These are phyloP conservation scores for Toxicodendron radicans DNA, from an alignment of 345 rosid species.

Conservation along the genomic window DNA sequence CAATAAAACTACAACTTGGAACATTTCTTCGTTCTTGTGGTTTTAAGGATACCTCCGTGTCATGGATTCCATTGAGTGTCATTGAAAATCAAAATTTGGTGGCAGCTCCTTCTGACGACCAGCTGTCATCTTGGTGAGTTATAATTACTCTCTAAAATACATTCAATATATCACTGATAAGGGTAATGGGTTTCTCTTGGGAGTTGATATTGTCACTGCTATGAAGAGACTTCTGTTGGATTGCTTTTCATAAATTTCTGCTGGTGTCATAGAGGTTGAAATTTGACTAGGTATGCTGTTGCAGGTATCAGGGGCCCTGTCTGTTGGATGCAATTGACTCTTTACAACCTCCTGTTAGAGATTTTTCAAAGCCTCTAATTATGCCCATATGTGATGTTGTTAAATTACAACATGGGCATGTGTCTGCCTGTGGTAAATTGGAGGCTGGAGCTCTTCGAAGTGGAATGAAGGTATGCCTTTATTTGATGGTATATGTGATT, in stretches of 20 bases:
- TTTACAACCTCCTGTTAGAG: conserved; percentile 73
- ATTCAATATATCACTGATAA: background rate
- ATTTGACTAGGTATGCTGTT: conserved; percentile 21
- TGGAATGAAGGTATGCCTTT: conserved; percentile 71
- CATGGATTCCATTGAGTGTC: conserved; percentile 88
- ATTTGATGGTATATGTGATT: background rate
- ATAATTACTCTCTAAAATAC: background rate
- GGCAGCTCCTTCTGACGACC: conserved; percentile 63
- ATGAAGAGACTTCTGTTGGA: background rate
- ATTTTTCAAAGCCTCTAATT: conserved; percentile 74
- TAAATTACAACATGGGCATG: conserved; percentile 59
- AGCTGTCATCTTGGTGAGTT: conserved; percentile 72
- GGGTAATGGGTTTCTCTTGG: background rate
- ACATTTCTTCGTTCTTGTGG: conserved; percentile 62
- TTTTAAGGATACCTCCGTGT: conserved; percentile 67
- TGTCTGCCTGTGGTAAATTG: conserved; percentile 87
- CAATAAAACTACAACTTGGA: conserved; percentile 68
- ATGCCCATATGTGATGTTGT: conserved; percentile 94
- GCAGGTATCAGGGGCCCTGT: conserved; percentile 83
- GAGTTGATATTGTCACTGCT: background rate
- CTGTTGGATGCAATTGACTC: conserved; percentile 89
- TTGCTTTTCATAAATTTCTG: background rate
- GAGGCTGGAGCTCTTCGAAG: conserved; percentile 89
- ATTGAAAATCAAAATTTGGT: conserved; percentile 88
- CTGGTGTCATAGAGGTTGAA: background rate